These are phyloP conservation scores for Chara braunii DNA, from an alignment of 139 green algal species.

Conservation along the genomic window DNA sequence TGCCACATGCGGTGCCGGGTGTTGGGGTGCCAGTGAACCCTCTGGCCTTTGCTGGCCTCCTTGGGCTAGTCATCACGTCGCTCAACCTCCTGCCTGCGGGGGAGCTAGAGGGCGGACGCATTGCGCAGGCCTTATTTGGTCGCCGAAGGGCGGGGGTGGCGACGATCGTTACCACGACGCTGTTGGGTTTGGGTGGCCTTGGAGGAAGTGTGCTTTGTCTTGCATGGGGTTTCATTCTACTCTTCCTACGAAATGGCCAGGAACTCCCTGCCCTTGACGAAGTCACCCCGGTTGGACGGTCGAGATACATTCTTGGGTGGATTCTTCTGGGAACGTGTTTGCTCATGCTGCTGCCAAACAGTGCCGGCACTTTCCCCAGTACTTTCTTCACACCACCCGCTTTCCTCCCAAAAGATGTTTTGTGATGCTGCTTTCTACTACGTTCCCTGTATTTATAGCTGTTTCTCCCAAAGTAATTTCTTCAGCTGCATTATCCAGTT, in stretches of 20 bases:
- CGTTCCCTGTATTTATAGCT: no score
- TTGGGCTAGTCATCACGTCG: constrained; percentile 23
- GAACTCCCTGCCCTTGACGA: constrained; percentile 29
- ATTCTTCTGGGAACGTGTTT: constrained; percentile 15
- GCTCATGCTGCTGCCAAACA: constrained; percentile 30
- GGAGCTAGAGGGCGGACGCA: constrained; percentile 18
- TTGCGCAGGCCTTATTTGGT: constrained; percentile 30
- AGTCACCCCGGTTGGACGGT: constrained; percentile 9
- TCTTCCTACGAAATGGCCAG: constrained; percentile 23
- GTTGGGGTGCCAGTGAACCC: constrained; percentile 29
- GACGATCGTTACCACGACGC: background rate
- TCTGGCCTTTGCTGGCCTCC: constrained; percentile 26
- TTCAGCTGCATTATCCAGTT: no score
- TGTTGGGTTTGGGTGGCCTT: constrained; percentile 15
- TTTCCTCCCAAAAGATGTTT: no score
- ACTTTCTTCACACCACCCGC: constrained; percentile 12
- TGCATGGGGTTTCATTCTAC: constrained; percentile 22
- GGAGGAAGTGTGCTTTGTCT: constrained; percentile 30
- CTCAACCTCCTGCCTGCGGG: constrained; percentile 30
- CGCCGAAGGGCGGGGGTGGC: constrained; percentile 1
- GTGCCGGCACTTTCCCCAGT: constrained; percentile 28
- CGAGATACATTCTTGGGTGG: constrained; percentile 7
- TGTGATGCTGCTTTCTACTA: no score
- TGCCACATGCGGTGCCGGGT: constrained; percentile 22
- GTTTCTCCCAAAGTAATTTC: no score